Conservation (phyloP, 495 filamentous ascomycete species). For the Terfezia claveryi region DNA sequence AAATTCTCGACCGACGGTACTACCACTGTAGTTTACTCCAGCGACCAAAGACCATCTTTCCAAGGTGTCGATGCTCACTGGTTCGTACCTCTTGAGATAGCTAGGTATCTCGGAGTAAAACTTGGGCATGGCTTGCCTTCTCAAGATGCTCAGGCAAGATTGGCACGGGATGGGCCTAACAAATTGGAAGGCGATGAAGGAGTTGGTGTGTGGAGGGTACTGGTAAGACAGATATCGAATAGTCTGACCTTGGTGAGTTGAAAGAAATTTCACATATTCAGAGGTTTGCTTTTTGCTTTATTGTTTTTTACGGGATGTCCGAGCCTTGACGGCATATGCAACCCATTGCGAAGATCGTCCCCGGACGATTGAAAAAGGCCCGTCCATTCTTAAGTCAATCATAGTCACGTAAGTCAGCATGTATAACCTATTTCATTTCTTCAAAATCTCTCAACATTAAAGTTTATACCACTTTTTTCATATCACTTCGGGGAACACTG, state of each 20-base stretch:
- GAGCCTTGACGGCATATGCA: no score
- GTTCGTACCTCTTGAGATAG: slow-evolving; percentile 2
- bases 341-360: no score
- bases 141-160: slow-evolving; percentile 13
- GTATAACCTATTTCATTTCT: no score
- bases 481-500: no score
- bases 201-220: slow-evolving; percentile 32
- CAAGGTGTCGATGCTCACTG: not conserved
- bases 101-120: slow-evolving; percentile 9
- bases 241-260: slow-evolving; percentile 23
- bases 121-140: slow-evolving; percentile 9
- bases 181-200: slow-evolving; percentile 29
- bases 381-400: no score
- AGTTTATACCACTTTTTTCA: no score
- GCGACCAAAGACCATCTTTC: no score
- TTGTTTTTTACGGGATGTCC: not conserved
- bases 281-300: not conserved
- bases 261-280: not conserved
- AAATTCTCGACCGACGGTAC: not conserved
- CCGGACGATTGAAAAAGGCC: no score
- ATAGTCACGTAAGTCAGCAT: no score
- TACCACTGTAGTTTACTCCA: not conserved
- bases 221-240: slow-evolving; percentile 34
- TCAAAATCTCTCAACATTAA: no score
- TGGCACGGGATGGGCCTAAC: slow-evolving; percentile 29